Conservation (phyloP, 164 flowering plant genomes). For the grape (Vitis vinifera) region DNA sequence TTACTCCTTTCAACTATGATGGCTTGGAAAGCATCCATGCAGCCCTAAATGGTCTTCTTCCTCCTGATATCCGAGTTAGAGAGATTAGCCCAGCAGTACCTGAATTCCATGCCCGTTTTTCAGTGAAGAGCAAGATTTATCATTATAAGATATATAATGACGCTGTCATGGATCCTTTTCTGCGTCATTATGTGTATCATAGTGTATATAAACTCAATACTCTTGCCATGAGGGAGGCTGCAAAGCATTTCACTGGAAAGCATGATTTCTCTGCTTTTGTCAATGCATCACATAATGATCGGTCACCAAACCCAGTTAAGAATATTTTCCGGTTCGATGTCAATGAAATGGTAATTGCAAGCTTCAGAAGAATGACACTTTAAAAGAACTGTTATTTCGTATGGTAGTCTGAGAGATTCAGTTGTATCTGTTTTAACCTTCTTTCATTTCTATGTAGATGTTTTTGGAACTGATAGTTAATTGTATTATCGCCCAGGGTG, state of each 20-base stretch:
- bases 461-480: background rate
- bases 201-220: slow-evolving; percentile 62
- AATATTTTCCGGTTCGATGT: slow-evolving; percentile 73
- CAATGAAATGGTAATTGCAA: slow-evolving; percentile 57
- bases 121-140: slow-evolving; percentile 72
- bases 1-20: slow-evolving; percentile 84
- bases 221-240: slow-evolving; percentile 74
- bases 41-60: slow-evolving; percentile 85
- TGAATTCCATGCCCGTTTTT: slow-evolving; percentile 92
- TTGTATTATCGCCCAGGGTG: slow-evolving; percentile 48
- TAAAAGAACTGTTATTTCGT: background rate
- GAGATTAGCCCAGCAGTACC: slow-evolving; percentile 79
- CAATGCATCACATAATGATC: slow-evolving; percentile 57
- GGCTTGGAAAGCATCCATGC: slow-evolving; percentile 67
- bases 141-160: slow-evolving; percentile 77
- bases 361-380: background rate
- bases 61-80: slow-evolving; percentile 78
- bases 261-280: slow-evolving; percentile 91
- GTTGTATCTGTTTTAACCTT: background rate
- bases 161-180: slow-evolving; percentile 86
- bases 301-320: slow-evolving; percentile 67
- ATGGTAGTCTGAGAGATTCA: background rate
- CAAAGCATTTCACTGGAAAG: slow-evolving; percentile 65
- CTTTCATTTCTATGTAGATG: background rate
- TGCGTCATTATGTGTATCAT: slow-evolving; percentile 64